Base-by-base conservation (phyloP, 768 basidiomycete species). In the Calocybe gangraenosa region DNA sequence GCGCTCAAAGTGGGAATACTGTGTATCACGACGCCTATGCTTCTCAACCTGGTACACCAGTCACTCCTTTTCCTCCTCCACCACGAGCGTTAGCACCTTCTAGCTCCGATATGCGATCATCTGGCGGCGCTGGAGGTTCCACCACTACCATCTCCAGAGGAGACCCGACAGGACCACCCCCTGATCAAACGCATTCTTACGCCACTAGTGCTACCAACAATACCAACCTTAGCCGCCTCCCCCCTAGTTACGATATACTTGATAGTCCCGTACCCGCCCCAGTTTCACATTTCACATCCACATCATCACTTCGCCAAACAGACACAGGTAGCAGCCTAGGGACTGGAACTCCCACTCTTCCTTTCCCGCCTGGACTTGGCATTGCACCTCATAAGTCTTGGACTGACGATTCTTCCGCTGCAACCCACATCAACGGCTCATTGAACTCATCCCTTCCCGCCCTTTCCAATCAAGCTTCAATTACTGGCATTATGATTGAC, bases 11-110 rank as follows among this genome's bases (percentile, higher is more conserved):
- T 42, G 73, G 65, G 3, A 71, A 65, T 22, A 84, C 82, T 0
- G 53, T 82, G 2, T 87, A 80, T 52, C 79, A 80, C 49, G 84
- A 86, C 54, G 84, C 84, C 0, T 46, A 61, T 3, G 82, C 81
- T 0, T 77, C 78, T 2, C 30, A 66, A 13, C 73, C 78, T 17
- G 62, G 60, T 33, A 71, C 70, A 7, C 28, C 14, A 5, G 58
- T 58, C 9, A 44, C 64, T 14, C 55, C 55, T 1, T 45, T 71
- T 35, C 50, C 68, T 1, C 70, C 74, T 37, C 69, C 70, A 7
- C 74, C 72, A 4, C 64, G 74, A 30, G 78, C 75, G 7, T 40
- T 75, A 45, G 75, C 78, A 2, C 75, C 68, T 3, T 65, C 34
- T 7, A 28, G 60, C 7, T 33, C 48, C n/a, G 34, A 28, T 13